Evolutionary conservation across 331 rosid genomes (phyloP).

Genomic region (Pyracantha coccinea): DNA sequence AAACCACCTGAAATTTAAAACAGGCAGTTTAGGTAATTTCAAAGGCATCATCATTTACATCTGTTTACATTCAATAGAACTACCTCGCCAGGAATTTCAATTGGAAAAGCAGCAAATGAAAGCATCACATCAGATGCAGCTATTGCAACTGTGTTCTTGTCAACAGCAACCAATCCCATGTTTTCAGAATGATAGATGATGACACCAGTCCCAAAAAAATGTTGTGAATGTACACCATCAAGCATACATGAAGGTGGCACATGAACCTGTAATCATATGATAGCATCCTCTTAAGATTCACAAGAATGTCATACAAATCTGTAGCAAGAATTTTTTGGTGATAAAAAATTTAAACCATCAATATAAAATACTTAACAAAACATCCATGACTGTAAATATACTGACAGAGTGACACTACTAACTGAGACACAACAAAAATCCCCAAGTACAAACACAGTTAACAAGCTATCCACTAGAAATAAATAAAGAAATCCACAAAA

Average conservation of each 20-base stretch:
- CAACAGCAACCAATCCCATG: slow-evolving; percentile 87
- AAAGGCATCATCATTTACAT: not conserved
- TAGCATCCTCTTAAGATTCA: slow-evolving; percentile 12
- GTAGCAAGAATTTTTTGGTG: not conserved
- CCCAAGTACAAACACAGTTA: no score
- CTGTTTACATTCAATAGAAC: slow-evolving; percentile 15
- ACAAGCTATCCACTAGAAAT: no score
- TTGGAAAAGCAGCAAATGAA: slow-evolving; percentile 88
- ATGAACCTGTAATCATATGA: slow-evolving; percentile 59
- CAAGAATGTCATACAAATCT: not conserved
- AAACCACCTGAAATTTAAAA: slow-evolving; percentile 63
- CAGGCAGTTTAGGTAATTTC: slow-evolving; percentile 3
- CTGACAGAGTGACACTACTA: not conserved
- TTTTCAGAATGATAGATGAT: slow-evolving; percentile 70
- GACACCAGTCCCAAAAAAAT: slow-evolving; percentile 92
- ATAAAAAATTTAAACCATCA: no score
- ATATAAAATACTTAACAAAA: no score
- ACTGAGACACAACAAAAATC: not conserved
- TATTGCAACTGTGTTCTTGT: slow-evolving; percentile 89
- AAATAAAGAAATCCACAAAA: not conserved
- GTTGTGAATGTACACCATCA: slow-evolving; percentile 94
- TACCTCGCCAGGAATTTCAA: slow-evolving; percentile 98
- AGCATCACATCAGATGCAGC: slow-evolving; percentile 85
- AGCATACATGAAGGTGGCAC: slow-evolving; percentile 97
- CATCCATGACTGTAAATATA: no score